Evolutionary conservation across 768 basidiomycete species (phyloP), one percentile per base, ranked within the genome.

Genomic region (Galerina marginata): DNA sequence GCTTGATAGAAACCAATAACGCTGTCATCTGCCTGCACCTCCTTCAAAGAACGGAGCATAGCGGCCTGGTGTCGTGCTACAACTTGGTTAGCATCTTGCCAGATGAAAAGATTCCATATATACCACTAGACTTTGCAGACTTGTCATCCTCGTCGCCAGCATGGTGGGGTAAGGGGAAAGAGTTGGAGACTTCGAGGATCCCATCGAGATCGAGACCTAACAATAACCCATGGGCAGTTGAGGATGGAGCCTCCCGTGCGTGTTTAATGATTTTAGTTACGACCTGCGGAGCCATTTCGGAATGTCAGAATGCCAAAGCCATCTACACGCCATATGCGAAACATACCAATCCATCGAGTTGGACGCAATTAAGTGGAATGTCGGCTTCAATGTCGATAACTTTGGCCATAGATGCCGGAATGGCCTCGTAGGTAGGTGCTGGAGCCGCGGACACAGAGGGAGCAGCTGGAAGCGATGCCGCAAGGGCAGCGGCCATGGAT

Each of bases 1-100:
- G 92, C 91, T 70, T 96, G 93, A 78, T 98, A 98, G 75, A 96
- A 94, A 40, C 96, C 96, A 56, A 97, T 90, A 37, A 95, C 86
- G 64, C 89, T 93, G 75, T 96, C 94, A 69, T 96, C 94, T 39
- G 89, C 87, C 68, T 92, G 90, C 56, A 96, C 95, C 72, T 96
- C 94, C 70, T 93, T 92, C 70, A 98, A 80, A 23, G 91, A 90
- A 57, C 91, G 87, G 47, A 95, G 79, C 92, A 95, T 93, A 58
- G 88, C 83, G 38, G 84, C 80, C 74, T 95, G 93, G 72, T 94
- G 95, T 46, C 92, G 90, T 56, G 83, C 90, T 93, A 68, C 40
- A 52, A 16, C 40, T 43, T 45, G 16, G 16, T 55, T 33, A 52
- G 55, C 36, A 53, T 25, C 33, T 37, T 33, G 20, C 15, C 50